phyloP scores from a whole-genome alignment of 805 yeast species.

The Metschnikowia reukaufii region DNA sequence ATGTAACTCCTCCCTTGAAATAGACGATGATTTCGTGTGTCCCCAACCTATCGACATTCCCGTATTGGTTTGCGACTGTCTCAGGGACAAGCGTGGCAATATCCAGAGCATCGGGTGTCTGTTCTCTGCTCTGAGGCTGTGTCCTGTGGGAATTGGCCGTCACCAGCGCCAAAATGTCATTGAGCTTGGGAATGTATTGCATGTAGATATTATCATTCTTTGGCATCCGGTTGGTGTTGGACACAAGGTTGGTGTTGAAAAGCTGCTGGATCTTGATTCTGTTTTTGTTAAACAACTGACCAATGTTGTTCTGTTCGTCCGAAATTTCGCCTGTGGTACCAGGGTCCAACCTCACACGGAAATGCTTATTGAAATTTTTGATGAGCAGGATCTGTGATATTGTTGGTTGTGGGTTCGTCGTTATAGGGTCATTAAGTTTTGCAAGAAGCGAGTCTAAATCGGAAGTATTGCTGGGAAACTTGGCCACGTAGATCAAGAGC shows the following conservation, averaged over 20 bases:
- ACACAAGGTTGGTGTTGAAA: conserved; percentile 27
- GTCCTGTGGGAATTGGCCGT: conserved; percentile 12
- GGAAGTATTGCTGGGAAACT: conserved; percentile 51
- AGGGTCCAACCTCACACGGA: conserved; percentile 4
- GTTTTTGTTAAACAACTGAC: conserved; percentile 33
- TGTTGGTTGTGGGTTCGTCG: conserved; percentile 34
- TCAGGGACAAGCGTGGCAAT: conserved; percentile 43
- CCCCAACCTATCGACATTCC: conserved; percentile 27
- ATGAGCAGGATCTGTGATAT: conserved; percentile 33
- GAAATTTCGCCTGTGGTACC: neutral
- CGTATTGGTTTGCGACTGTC: conserved; percentile 29
- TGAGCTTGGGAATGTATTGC: conserved; percentile 84
- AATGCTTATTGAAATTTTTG: conserved; percentile 15
- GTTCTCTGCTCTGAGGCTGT: conserved; percentile 9
- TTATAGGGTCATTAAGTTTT: conserved; percentile 30
- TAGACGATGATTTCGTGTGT: conserved; percentile 72
- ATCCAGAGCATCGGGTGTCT: conserved; percentile 11
- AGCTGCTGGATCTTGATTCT: conserved; percentile 32
- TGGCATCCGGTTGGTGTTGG: conserved; percentile 16
- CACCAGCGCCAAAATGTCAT: conserved; percentile 33
- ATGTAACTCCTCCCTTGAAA: conserved; percentile 86
- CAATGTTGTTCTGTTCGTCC: conserved; percentile 21
- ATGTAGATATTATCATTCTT: conserved; percentile 73
- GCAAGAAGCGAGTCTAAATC: conserved; percentile 27
- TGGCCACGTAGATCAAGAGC: conserved; percentile 68